Base-by-base conservation (phyloP, 129 eudicot genomes). In the Arctium lappa region DNA sequence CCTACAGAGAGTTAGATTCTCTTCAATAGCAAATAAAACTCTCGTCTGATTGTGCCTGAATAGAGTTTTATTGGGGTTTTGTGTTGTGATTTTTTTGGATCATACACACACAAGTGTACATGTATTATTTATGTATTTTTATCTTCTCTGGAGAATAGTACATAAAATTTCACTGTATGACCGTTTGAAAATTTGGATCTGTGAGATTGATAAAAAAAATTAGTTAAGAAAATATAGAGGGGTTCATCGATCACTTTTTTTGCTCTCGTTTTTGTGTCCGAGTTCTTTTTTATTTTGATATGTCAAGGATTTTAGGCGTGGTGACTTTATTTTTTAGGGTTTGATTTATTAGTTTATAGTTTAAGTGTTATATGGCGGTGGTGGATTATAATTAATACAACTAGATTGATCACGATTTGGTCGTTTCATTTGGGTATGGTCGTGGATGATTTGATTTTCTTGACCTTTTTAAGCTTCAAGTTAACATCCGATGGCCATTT, bases 11-110 rank as follows among this genome's bases (percentile, higher is more conserved):
- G 48, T 34, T 79, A 46, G 84, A 46, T 72, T 62, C 40, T 81
- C 6, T 10, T 13, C 3, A 53, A 50, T 3, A 36, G 62, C 48
- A 72, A 36, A 22, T 22, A 36, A 73, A 50, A 12, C 1, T 16
- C 4, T 60, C 60, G 31, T 72, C 78, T 56, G 53, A 72, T n/a
- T 40, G 84, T 18, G 13, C 78, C 62, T 72, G 72, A 44, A 76
- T 69, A 36, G 56, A 66, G 75, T 78, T n/a, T 79, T 32, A 76
- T 83, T 75, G 77, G 85, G 81, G 85, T 46, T 82, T 82, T 75
- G 39, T 68, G 81, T 22, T 82, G 72, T 68, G 33, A 75, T 36
- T 46, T 32, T 6, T 31, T 10, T n/a, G 8, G 81, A 82, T 82
- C 66, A 75, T 11, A 75, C 30, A 44, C 44, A 75, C 22, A 44